Base-by-base conservation (phyloP, 371 early-diverging fungal genomes). In the Haplosporangium sp. region DNA sequence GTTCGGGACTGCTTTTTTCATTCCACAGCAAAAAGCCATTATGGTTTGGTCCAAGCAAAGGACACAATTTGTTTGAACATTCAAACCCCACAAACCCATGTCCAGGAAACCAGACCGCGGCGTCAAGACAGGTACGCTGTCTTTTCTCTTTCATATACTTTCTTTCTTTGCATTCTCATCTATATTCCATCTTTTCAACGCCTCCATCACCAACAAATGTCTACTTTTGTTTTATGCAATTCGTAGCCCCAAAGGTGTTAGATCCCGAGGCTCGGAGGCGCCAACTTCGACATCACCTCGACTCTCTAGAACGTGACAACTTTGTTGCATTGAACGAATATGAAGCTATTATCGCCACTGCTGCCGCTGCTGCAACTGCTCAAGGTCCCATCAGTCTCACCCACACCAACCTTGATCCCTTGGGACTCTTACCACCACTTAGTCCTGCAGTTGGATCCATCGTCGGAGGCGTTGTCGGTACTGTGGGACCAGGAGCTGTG, bases 281-380 rank as follows among this genome's bases (percentile, higher is more conserved):
- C 4, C 88, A 89, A 67, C 63, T 88, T n/a, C 81, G 84, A 68
- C 83, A 88, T 47, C 91, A 88, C 59, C 81, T 92, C 1, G 92
- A 91, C 59, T 89, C 91, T 9, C 72, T 92, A 4, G 90, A 92
- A 61, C 87, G 86, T 69, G 91, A 91, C 70, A 91, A 92, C 78
- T 91, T 87, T 64, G 84, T 86, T 35, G 86, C 89, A 5, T 64
- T 90, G 20, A 85, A 87, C 47, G 89, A 89, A 72, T 85, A 87
- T 7, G 90, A 89, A 60, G 90, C 87, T 15, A 72, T 90, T 27
- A 86, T 90, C 53, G 86, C 77, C 63, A 84, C 86, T 13, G 87
- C 88, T 3, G 77, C 88, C 7, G 85, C 85, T 34, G 81, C 81
- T 39, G 81, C 81, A 2, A 56, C 74, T 1, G 74, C 81, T 1